These are phyloP conservation scores for Boletus sp. DNA, from an alignment of 1,284 basidiomycete genomes.

Conservation along the genomic window DNA sequence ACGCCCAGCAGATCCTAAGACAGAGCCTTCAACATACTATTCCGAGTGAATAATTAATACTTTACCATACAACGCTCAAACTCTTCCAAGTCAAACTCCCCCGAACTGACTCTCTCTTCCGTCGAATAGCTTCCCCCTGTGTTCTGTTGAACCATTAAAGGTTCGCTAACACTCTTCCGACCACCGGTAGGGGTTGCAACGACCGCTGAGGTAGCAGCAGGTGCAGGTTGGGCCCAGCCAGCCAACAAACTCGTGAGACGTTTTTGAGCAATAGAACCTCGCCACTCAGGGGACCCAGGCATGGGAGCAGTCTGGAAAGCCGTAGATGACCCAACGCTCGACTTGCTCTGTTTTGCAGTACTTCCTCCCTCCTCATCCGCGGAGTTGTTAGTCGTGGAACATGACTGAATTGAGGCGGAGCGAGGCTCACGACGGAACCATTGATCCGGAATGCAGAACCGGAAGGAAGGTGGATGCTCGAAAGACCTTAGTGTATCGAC, in stretches of 20 bases:
- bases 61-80: conserved; percentile 70
- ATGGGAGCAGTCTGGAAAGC: conserved; percentile 15
- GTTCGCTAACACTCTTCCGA: conserved; percentile 69
- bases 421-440: conserved; percentile 76
- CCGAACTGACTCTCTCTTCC: conserved; percentile 39
- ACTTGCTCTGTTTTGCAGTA: conserved; percentile 60
- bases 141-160: conserved; percentile 53
- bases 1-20: conserved; percentile 71
- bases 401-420: conserved; percentile 48
- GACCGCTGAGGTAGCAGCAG: conserved; percentile 39
- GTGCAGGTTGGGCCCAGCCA: conserved; percentile 56
- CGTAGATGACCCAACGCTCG: conserved; percentile 12
- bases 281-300: conserved; percentile 45
- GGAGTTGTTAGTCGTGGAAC: conserved; percentile 56
- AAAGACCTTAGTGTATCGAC: conserved; percentile 38
- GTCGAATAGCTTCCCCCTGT: conserved; percentile 36
- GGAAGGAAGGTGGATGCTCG: conserved; percentile 44
- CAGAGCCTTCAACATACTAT: conserved; percentile 4
- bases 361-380: conserved; percentile 60
- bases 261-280: conserved; percentile 55
- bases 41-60: conserved; percentile 27
- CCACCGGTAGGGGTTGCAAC: conserved; percentile 39
- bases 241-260: conserved; percentile 68
- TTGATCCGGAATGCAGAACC: conserved; percentile 74
- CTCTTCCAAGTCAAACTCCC: conserved; percentile 51